Evolutionary conservation across 331 rosid genomes (phyloP).

Genomic region (Pyracantha coccinea): DNA sequence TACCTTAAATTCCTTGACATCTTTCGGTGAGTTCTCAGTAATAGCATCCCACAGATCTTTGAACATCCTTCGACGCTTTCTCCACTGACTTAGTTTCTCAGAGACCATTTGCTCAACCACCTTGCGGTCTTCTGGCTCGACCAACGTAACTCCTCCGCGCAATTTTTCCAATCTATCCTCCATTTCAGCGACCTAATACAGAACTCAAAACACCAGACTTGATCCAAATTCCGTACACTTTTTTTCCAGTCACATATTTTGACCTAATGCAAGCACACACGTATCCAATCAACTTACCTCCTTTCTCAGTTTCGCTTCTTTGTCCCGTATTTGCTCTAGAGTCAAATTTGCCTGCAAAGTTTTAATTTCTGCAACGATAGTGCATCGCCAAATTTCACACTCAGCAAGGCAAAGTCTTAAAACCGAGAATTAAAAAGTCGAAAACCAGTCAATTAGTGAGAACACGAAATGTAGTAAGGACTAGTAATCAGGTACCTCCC

Average conservation of each 20-base stretch:
- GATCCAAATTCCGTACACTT: background rate
- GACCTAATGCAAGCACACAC: slow-evolving; percentile 10
- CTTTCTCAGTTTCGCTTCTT: slow-evolving; percentile 46
- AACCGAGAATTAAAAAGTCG: background rate
- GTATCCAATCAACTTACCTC: slow-evolving; percentile 42
- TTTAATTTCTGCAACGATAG: slow-evolving; percentile 54
- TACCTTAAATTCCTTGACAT: slow-evolving; percentile 83
- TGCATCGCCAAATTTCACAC: background rate
- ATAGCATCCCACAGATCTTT: slow-evolving; percentile 87
- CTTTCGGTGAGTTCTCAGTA: slow-evolving; percentile 84
- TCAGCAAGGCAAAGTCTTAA: background rate
- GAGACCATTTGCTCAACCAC: slow-evolving; percentile 38
- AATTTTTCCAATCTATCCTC: slow-evolving; percentile 53
- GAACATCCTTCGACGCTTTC: slow-evolving; percentile 88
- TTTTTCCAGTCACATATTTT: slow-evolving; percentile 1
- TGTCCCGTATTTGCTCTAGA: slow-evolving; percentile 63
- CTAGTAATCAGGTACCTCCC: slow-evolving; percentile 40
- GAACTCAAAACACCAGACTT: slow-evolving; percentile 12
- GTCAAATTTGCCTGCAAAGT: slow-evolving; percentile 73
- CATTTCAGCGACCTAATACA: slow-evolving; percentile 63
- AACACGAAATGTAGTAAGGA: background rate
- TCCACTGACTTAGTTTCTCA: slow-evolving; percentile 69
- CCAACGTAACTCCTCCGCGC: slow-evolving; percentile 80
- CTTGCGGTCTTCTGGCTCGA: slow-evolving; percentile 85
- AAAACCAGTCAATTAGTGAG: background rate